Evolutionary conservation across 2,329 filamentous ascomycete species (phyloP).

Genomic region (Sporothrix mexicana): DNA sequence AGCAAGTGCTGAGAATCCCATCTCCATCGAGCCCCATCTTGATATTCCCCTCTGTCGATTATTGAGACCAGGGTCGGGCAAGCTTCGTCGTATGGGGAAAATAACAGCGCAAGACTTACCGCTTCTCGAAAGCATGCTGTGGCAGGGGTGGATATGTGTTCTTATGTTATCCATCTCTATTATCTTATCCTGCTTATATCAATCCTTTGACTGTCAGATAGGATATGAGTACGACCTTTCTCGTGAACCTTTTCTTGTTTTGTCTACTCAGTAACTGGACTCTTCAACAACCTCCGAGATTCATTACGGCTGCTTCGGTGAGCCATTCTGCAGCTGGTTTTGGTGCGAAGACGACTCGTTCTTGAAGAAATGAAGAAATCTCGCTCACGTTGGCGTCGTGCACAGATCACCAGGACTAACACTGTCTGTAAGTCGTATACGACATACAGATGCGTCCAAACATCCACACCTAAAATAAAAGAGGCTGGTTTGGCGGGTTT

Average conservation of each 20-base stretch:
- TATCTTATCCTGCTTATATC: no score
- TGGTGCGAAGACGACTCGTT: background rate
- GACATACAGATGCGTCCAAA: no score
- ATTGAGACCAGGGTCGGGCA: background rate
- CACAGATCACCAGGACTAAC: background rate
- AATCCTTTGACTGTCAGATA: no score
- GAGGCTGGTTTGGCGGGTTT: constrained; percentile 5
- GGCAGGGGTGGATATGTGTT: background rate
- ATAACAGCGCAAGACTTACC: background rate
- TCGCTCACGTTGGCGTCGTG: background rate
- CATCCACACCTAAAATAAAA: background rate
- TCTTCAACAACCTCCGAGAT: background rate
- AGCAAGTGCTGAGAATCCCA: background rate
- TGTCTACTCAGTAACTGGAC: background rate
- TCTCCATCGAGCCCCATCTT: background rate
- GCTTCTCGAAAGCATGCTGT: background rate
- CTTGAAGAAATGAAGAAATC: background rate
- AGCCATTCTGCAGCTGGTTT: constrained; percentile 12
- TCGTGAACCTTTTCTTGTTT: background rate
- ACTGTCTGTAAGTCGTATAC: background rate
- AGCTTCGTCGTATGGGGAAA: background rate
- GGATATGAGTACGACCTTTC: no score
- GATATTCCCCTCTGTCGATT: background rate
- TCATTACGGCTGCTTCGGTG: background rate
- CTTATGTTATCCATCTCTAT: background rate